Conservation (phyloP, 2,329 filamentous ascomycete genomes). For the Ophiostoma quercus region DNA sequence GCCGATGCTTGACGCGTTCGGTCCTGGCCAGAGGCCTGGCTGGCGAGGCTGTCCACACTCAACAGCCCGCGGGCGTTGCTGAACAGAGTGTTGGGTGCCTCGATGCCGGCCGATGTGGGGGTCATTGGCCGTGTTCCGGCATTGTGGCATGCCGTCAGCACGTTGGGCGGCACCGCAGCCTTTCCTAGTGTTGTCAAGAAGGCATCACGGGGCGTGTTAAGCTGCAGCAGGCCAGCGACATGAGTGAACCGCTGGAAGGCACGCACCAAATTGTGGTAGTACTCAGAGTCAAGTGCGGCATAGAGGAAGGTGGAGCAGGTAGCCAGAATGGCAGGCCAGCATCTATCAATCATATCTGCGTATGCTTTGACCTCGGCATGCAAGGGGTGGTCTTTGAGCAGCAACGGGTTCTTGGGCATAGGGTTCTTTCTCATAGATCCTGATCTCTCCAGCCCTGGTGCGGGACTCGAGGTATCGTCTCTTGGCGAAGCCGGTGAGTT, state of each 20-base stretch:
- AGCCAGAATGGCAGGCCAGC: slow-evolving; percentile 92
- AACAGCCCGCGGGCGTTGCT: slow-evolving; percentile 66
- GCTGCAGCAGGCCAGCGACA: slow-evolving; percentile 79
- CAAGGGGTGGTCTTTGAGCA: slow-evolving; percentile 66
- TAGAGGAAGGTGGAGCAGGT: slow-evolving; percentile 95
- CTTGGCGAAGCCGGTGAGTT: slow-evolving; percentile 40
- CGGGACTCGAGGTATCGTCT: slow-evolving; percentile 6
- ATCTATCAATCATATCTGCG: slow-evolving; percentile 78
- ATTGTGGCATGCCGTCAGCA: slow-evolving; percentile 57
- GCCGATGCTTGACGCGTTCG: slow-evolving; percentile 54
- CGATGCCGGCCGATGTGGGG: slow-evolving; percentile 41
- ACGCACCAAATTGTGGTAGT: slow-evolving; percentile 85
- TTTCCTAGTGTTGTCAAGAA: slow-evolving; percentile 93
- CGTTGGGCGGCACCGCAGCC: slow-evolving; percentile 80
- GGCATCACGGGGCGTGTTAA: slow-evolving; percentile 83
- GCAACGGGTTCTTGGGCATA: slow-evolving; percentile 77
- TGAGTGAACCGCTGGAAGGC: slow-evolving; percentile 95
- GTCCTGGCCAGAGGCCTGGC: slow-evolving; percentile 53
- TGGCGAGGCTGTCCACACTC: slow-evolving; percentile 66
- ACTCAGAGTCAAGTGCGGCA: slow-evolving; percentile 84
- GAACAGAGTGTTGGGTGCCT: slow-evolving; percentile 55
- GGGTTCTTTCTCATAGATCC: slow-evolving; percentile 68
- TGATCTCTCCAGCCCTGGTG: slow-evolving; percentile 49
- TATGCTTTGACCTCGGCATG: slow-evolving; percentile 68
- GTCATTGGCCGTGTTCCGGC: slow-evolving; percentile 42